Evolutionary conservation across 2,329 filamentous ascomycete genomes (phyloP), one percentile per base, ranked within the genome.

Genomic region (Endocalyx cinctus): DNA sequence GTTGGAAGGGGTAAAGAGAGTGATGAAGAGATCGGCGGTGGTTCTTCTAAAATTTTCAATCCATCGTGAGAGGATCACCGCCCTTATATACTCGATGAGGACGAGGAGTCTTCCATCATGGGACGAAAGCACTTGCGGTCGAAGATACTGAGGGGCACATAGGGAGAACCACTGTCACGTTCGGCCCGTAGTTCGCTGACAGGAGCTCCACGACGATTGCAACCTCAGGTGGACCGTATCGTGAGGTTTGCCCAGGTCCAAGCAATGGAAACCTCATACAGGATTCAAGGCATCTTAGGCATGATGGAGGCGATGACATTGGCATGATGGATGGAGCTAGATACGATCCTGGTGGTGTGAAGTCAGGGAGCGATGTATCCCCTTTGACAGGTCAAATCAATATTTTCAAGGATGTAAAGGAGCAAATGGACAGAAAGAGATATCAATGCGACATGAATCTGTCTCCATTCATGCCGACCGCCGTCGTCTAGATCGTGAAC

Each of bases 361-460:
- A 37, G 33, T 33, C 35, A 28, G 31, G 29, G 25, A 31, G 33
- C 20, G n/a, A n/a, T 37, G 43, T 36, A 38, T 18, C 25, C 18
- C 20, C 35, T 27, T 33, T 25, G 28, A 30, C 35, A 19, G 35
- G 34, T 41, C 35, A 34, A 41, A 23, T 38, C 39, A 38, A 46
- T 43, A 43, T 39, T 42, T 33, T 34, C 41, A 41, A 42, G 44
- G 44, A 30, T 37, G 20, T 20, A 29, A 31, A 39, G 34, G 31
- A 35, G 23, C 36, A 35, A 36, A 35, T 13, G 14, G 23, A 20
- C 35, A 22, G 33, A 42, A 35, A 35, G 15, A 36, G 38, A 20
- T 27, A 35, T 34, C 23, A 33, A 27, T 33, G 35, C 25, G 37
- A n/a, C n/a, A n/a, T n/a, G n/a, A n/a, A 31, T 16, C 23, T 27